phyloP scores from a whole-genome alignment of 257 asterid species.

The Asclepias syriaca region DNA sequence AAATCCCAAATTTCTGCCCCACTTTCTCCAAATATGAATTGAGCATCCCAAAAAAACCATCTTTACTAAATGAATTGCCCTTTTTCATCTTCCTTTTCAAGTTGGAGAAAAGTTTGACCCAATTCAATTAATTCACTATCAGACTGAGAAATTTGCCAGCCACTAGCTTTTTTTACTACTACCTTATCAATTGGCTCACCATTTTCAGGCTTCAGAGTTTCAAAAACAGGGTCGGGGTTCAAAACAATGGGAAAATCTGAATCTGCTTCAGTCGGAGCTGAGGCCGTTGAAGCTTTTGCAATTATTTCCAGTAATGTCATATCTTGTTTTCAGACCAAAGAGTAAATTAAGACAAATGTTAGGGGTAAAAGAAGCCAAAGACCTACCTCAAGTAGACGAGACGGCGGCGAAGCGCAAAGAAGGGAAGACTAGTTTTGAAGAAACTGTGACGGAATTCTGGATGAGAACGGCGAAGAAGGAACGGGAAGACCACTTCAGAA shows the following conservation, averaged over 20 bases:
- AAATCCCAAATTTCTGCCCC: conserved; percentile 36
- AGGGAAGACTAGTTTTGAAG: too few species aligned
- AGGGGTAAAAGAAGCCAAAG: not conserved
- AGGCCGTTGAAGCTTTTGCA: conserved; percentile 45
- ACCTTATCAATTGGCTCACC: conserved; percentile 24
- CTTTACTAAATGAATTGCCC: conserved; percentile 37
- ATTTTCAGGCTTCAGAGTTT: conserved; percentile 38
- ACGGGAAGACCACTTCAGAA: too few species aligned
- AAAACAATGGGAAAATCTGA: conserved; percentile 48
- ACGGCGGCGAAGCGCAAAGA: too few species aligned
- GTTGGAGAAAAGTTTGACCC: conserved; percentile 35
- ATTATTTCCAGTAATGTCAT: conserved; percentile 69
- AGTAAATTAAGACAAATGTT: not conserved
- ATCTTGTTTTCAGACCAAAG: not conserved
- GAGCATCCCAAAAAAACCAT: conserved; percentile 37
- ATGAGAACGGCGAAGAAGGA: too few species aligned
- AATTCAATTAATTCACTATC: conserved; percentile 44
- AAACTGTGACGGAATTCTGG: too few species aligned
- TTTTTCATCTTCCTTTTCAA: conserved; percentile 45
- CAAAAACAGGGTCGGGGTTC: conserved; percentile 45
- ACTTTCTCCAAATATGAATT: conserved; percentile 39
- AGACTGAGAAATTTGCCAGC: conserved; percentile 46
- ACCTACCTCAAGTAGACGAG: not conserved
- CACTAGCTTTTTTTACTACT: conserved; percentile 38
- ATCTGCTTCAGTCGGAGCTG: conserved; percentile 23